Conservation (phyloP, 2,329 filamentous ascomycete species). For the Penicillium sp. region DNA sequence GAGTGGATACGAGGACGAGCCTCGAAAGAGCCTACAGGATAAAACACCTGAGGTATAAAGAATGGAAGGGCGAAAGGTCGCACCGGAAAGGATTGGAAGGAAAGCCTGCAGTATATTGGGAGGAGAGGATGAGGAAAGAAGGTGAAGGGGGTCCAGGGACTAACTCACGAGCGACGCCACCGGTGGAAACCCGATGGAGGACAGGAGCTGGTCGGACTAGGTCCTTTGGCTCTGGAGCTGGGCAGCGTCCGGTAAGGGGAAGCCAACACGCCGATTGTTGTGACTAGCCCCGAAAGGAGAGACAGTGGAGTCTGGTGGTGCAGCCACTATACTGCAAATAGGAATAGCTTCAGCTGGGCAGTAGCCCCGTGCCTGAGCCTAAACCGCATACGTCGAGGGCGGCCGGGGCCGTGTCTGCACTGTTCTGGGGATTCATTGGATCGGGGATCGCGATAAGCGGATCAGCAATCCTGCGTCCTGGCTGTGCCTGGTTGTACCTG, state of each 20-base stretch:
- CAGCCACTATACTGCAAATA: conserved; percentile 3
- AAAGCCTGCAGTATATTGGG: conserved; percentile 22
- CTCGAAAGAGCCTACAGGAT: conserved; percentile 11
- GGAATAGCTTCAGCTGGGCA: conserved; percentile 5
- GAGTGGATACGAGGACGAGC: conserved; percentile 28
- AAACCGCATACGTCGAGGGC: conserved; percentile 1
- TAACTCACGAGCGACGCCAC: not conserved
- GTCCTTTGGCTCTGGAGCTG: not conserved
- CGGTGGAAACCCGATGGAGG: too few relatives aligned
- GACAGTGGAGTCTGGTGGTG: not conserved
- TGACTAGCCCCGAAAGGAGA: conserved; percentile 14
- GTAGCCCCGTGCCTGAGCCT: conserved; percentile 21
- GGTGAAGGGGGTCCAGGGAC: conserved; percentile 3
- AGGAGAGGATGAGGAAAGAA: conserved; percentile 8
- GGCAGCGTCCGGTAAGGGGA: conserved; percentile 22
- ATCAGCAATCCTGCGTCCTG: too few relatives aligned
- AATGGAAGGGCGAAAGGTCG: conserved; percentile 34
- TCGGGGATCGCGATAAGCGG: not conserved
- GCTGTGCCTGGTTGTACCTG: not conserved
- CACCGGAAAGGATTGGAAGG: conserved; percentile 29
- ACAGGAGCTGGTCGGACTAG: too few relatives aligned
- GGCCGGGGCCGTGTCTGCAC: not conserved
- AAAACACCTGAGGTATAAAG: conserved; percentile 19
- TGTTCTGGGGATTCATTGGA: conserved; percentile 3
- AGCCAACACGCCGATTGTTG: conserved; percentile 16